phyloP scores from a whole-genome alignment of 106 monocot genomes.

The Cymbidium sinense region DNA sequence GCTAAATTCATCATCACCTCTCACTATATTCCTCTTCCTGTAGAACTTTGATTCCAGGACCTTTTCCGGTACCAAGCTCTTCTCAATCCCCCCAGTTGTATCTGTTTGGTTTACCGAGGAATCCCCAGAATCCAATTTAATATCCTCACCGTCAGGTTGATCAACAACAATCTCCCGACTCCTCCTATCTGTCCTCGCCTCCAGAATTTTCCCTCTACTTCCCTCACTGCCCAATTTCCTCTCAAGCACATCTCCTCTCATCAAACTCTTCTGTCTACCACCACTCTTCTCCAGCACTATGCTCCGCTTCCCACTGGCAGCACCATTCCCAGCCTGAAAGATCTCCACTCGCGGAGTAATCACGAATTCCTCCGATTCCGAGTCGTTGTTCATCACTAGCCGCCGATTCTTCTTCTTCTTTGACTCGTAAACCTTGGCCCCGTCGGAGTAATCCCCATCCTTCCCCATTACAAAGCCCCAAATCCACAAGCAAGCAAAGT shows the following conservation, averaged over 20 bases:
- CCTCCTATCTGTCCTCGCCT: neutral
- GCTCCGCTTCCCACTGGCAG: neutral
- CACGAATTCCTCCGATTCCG: neutral
- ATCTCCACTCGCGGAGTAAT: neutral
- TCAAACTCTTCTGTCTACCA: neutral
- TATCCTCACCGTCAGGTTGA: neutral
- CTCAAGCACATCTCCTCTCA: neutral
- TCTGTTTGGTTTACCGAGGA: neutral
- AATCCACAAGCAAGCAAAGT: neutral
- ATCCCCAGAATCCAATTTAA: neutral
- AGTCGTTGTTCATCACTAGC: neutral
- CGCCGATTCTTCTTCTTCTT: constrained; percentile 7
- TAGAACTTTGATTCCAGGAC: neutral
- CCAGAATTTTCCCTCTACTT: neutral
- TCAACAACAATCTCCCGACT: neutral
- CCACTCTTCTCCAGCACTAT: neutral
- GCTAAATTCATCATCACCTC: neutral
- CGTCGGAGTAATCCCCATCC: constrained; percentile 3
- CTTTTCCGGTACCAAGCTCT: constrained; percentile 1
- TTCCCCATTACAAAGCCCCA: constrained; percentile 7
- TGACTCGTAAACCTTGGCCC: neutral
- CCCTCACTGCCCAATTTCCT: neutral
- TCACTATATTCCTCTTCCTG: neutral
- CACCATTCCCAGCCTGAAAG: neutral
- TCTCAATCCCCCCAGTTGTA: neutral